Evolutionary conservation across 352 stramenopile species (phyloP).

Genomic region (Globisporangium orthogonon): DNA sequence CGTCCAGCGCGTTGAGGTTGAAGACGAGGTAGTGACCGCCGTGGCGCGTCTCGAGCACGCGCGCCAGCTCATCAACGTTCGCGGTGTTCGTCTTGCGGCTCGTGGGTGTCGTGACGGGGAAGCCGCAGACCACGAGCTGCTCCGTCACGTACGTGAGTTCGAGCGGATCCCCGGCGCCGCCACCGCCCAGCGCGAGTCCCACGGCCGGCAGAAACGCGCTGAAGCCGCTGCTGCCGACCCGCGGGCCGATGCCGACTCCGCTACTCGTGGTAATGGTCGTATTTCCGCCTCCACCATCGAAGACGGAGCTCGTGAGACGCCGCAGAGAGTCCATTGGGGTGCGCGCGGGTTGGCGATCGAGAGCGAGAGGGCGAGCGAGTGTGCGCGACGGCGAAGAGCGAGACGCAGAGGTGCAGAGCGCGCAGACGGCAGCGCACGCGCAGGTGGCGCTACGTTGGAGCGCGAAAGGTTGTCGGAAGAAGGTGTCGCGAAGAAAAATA

Average conservation of each 20-base stretch:
- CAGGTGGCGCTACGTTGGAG: no score
- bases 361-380: neutral
- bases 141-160: conserved; percentile 73
- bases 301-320: conserved; percentile 65
- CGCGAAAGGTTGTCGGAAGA: neutral
- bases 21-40: conserved; percentile 70
- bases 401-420: no score
- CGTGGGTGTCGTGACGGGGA: conserved; percentile 41
- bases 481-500: no score
- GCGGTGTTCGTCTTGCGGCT: conserved; percentile 70
- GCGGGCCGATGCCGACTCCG: conserved; percentile 12
- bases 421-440: no score
- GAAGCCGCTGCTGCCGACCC: conserved; percentile 21
- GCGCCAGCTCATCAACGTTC: conserved; percentile 63
- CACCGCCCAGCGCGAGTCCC: conserved; percentile 10
- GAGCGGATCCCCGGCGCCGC: conserved; percentile 30
- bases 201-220: conserved; percentile 5
- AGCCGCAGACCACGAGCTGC: conserved; percentile 54
- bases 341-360: no score
- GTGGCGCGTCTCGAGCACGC: conserved; percentile 51
- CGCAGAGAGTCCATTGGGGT: conserved; percentile 61
- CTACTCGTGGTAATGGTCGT: neutral
- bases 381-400: neutral
- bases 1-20: conserved; percentile 62
- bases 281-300: conserved; percentile 17